Evolutionary conservation across 2,329 filamentous ascomycete species (phyloP), one percentile per base, ranked within the genome.

Genomic region (Emydomyces testavorans): DNA sequence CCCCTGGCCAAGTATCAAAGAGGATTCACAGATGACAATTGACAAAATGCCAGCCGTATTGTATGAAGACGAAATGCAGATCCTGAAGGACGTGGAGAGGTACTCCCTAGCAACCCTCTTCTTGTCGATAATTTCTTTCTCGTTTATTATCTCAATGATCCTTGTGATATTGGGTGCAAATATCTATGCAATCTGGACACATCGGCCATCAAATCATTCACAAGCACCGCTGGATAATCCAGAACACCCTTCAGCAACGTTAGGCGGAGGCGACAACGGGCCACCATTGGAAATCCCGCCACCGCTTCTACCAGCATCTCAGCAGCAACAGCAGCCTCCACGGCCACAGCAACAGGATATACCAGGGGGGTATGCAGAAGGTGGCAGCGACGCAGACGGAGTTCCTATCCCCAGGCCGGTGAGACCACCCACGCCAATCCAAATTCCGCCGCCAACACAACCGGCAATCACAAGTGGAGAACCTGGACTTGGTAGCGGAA

Each of bases 21-120:
- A 21, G 6, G 4, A 6, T n/a, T 29, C 23, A 16, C 23, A 23
- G 7, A 20, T 6, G 28, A 16, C 6, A 15, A 38, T 11, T n/a
- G 24, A 46, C 23, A 46, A 21, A n/a, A 46, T 46, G 43, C 23
- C 43, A 29, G 32, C 24, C 15, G 32, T 37, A n/a, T 23, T 46
- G 6, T 38, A 32, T n/a, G 43, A 46, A 15, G 34, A 37, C 15
- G 31, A 38, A 16, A 46, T 21, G 4, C 21, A 15, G 6, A 38
- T 29, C 16, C 35, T 46, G 16, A 11, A 23, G 7, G 11, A 20
- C 15, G 8, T 46, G 15, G 34, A 46, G 21, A 28, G 34, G 15
- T 46, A 46, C 21, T 46, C 43, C 3, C 34, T 46, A 1, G 43
- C 34, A 4, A 46, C 32, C 8, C 23, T 46, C 4, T 37, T 8